Percentiles rank a stretch among this genome's conserved stretches.
These are phyloP conservation scores for Eucalyptus caleyi DNA, from an alignment of 345 rosid genomes.

Conservation along the genomic window DNA sequence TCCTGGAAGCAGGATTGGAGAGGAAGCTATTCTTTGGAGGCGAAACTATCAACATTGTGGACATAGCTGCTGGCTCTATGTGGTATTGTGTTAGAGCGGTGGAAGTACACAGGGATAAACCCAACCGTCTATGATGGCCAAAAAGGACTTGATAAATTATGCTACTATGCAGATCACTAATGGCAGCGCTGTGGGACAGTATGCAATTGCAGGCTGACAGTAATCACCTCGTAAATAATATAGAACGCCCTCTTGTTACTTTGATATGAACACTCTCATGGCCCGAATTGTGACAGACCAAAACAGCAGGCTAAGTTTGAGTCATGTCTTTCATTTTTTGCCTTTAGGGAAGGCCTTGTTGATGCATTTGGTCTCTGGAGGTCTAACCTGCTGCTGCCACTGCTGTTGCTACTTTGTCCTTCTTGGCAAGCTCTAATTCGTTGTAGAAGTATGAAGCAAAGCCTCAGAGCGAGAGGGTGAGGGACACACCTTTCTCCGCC, in stretches of 20 bases:
- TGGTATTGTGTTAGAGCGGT: slow-evolving; percentile 2
- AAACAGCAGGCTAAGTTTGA: neutral
- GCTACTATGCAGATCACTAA: neutral
- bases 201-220: neutral
- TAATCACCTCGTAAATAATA: neutral
- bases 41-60: neutral
- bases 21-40: slow-evolving; percentile 16
- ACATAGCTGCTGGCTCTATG: slow-evolving; percentile 12
- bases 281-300: neutral
- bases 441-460: slow-evolving; percentile 62
- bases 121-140: neutral
- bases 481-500: slow-evolving; percentile 55
- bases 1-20: neutral
- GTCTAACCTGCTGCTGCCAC: neutral
- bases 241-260: neutral
- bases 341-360: neutral
- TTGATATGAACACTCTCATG: neutral
- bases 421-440: slow-evolving; percentile 22
- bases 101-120: slow-evolving; percentile 4
- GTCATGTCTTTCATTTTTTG: neutral
- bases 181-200: neutral
- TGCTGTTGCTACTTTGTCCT: neutral
- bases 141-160: too few relatives aligned
- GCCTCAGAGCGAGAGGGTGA: slow-evolving; percentile 58
- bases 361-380: neutral